Evolutionary conservation across 2,329 filamentous ascomycete genomes (phyloP).

Genomic region (Calonectria pauciramosa): DNA sequence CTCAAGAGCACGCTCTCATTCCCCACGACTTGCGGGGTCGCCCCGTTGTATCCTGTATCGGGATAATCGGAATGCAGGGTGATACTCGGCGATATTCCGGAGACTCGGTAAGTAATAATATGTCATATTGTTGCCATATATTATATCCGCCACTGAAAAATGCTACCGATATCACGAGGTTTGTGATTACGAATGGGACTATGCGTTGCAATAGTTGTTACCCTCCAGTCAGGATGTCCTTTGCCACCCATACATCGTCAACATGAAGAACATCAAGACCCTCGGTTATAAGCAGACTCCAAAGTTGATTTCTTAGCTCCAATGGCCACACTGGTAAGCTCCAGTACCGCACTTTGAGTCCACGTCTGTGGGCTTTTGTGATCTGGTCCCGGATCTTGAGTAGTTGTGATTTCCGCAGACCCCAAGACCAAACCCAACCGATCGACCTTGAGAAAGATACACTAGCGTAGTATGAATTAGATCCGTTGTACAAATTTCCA

Average conservation of each 20-base stretch:
- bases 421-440: conserved; percentile 62
- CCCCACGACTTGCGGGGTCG: conserved; percentile 42
- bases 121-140: conserved; percentile 1
- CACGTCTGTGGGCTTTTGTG: conserved; percentile 63
- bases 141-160: neutral
- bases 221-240: conserved; percentile 27
- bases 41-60: conserved; percentile 14
- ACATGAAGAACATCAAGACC: conserved; percentile 73
- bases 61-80: conserved; percentile 19
- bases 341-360: conserved; percentile 73
- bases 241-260: conserved; percentile 66
- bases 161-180: neutral
- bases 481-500: conserved; percentile 56
- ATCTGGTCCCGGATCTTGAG: conserved; percentile 60
- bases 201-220: neutral
- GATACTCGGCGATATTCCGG: conserved; percentile 46
- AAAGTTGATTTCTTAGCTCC: conserved; percentile 66
- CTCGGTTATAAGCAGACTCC: conserved; percentile 67
- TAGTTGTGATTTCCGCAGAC: conserved; percentile 60
- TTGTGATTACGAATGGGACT: neutral
- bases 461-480: conserved; percentile 78
- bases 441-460: conserved; percentile 68
- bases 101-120: conserved; percentile 40
- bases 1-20: neutral
- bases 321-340: conserved; percentile 70